Evolutionary conservation across 257 asterid genomes (phyloP), one percentile per base, ranked within the genome.

Genomic region (Penstemon newberryi): DNA sequence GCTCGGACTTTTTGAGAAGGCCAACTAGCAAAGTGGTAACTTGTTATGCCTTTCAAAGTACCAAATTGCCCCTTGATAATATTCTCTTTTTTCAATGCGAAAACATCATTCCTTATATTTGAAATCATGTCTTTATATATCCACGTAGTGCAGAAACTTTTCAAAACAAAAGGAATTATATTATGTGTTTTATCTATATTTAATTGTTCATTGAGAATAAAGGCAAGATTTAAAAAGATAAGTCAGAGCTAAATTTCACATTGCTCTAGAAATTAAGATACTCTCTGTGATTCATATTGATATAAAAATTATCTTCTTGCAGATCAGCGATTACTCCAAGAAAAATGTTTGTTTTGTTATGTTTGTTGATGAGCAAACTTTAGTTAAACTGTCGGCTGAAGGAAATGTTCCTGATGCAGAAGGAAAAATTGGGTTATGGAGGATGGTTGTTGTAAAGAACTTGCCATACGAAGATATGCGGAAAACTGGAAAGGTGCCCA

Each of bases 401-500:
- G 98, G 97, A 65, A 80, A 82, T 13, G 68, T 69, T 61, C 95
- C 91, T 7, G 93, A 90, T 70, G 95, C 83, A 44, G 76, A 59
- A 51, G 96, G 98, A 76, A 65, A 83, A 56, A 74, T 90, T 70
- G 98, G 98, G 57, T 68, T 92, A 64, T 92, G 98, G 98, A 86
- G 74, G 80, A 85, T 92, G 50, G 89, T 89, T 44, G 83, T 84
- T 19, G 91, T 86, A 33, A 88, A 58, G 82, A 88, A 88, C 75
- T 83, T 92, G 71, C 98, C 97, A 2, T 90, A 88, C 74, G 70
- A 70, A 46, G 97, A 93, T 79, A 60, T 83, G 89, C 80, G 98
- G 56, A 93, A 84, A 84, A 85, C 90, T 43, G 98, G 98, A 69
- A 93, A 90, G 87, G 96, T 93, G 87, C 96, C 97, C 25, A 93